These are phyloP conservation scores for Ophiostoma ulmi DNA, from an alignment of 2,329 filamentous ascomycete species.

Conservation along the genomic window DNA sequence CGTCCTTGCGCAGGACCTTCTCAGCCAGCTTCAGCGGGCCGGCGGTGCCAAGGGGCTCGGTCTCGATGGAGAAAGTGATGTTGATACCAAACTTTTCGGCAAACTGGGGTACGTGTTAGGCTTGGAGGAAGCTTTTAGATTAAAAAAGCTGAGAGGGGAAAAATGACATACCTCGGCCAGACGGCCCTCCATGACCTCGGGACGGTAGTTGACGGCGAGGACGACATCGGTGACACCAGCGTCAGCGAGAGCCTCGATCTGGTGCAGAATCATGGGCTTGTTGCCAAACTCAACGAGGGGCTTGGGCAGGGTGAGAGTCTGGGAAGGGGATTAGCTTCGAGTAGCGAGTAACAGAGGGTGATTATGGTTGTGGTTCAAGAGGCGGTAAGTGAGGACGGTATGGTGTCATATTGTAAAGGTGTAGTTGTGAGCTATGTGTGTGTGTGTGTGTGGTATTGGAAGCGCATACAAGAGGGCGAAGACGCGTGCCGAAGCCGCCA, in stretches of 20 bases:
- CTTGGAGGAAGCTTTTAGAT: no score
- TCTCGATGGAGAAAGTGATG: constrained; percentile 96
- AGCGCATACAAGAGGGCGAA: constrained; percentile 79
- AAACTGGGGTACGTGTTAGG: constrained; percentile 52
- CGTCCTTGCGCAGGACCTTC: constrained; percentile 85
- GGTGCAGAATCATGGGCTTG: constrained; percentile 98
- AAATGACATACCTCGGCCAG: constrained; percentile 71
- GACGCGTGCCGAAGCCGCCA: constrained; percentile 96
- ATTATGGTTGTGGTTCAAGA: constrained; percentile 12
- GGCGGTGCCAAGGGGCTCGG: constrained; percentile 89
- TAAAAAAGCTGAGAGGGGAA: constrained; percentile 9
- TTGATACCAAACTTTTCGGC: constrained; percentile 88
- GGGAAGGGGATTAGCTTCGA: constrained; percentile 19
- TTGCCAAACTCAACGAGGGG: constrained; percentile 97
- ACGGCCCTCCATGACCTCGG: constrained; percentile 93
- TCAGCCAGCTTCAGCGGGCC: constrained; percentile 94
- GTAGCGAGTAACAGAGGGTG: background rate
- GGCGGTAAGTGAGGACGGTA: constrained; percentile 1
- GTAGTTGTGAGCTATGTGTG: background rate
- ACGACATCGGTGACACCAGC: constrained; percentile 97
- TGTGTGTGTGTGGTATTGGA: background rate
- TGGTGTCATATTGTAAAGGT: background rate
- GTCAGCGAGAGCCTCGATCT: constrained; percentile 88
- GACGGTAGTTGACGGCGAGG: constrained; percentile 96
- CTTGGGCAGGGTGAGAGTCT: constrained; percentile 96